A percentile compares a stretch with the other conserved stretches of the same genome.
Evolutionary conservation across 345 rosid genomes (phyloP).

Genomic region (Rhodomyrtus tomentosa): DNA sequence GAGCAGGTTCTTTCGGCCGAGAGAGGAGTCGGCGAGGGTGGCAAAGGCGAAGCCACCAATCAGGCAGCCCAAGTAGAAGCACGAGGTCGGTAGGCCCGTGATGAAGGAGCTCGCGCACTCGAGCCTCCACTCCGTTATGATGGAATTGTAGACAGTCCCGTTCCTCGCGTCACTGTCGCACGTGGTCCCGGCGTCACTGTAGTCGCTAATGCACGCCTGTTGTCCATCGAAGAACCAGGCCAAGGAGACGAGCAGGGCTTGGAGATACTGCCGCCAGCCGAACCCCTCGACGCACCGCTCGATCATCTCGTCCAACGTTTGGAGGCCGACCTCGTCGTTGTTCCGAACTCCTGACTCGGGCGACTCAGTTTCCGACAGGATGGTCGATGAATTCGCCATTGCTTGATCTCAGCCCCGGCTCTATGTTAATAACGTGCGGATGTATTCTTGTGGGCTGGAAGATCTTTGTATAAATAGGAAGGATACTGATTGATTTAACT

Average conservation of each 20-base stretch:
- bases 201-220: slow-evolving; percentile 10
- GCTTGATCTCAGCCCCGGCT: neutral
- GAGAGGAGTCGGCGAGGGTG: slow-evolving; percentile 18
- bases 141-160: neutral
- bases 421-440: neutral
- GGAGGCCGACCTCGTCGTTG: neutral
- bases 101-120: slow-evolving; percentile 5
- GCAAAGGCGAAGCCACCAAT: slow-evolving; percentile 23
- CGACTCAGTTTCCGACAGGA: neutral
- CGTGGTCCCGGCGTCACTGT: slow-evolving; percentile 1
- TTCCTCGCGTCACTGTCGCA: slow-evolving; percentile 10
- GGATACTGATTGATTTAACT: neutral
- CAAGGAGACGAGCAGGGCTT: slow-evolving; percentile 9
- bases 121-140: slow-evolving; percentile 15
- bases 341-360: neutral
- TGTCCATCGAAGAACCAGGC: slow-evolving; percentile 16
- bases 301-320: slow-evolving; percentile 4
- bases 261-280: slow-evolving; percentile 7
- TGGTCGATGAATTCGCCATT: neutral
- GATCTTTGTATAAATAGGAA: neutral
- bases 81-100: slow-evolving; percentile 10
- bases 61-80: slow-evolving; percentile 18
- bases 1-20: slow-evolving; percentile 29
- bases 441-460: neutral
- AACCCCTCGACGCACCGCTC: slow-evolving; percentile 2